Evolutionary conservation across 768 basidiomycete genomes (phyloP), one percentile per base, ranked within the genome.

Genomic region (Tylopilus vinaceipallidus): DNA sequence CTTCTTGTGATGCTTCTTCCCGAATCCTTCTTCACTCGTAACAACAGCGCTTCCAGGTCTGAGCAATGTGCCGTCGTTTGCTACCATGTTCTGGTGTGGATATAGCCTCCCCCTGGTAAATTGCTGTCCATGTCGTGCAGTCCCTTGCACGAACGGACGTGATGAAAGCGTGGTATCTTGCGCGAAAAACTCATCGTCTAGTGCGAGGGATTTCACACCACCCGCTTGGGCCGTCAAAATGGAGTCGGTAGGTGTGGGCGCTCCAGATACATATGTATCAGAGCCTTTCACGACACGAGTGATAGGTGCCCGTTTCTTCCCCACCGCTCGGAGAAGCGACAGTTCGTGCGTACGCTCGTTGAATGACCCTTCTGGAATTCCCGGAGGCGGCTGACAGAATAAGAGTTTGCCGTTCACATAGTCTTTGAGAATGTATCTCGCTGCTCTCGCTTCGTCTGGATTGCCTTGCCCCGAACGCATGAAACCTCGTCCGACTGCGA

Each of bases 371-470:
- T 84, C 79, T 2, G 79, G 63, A 4, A 81, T 68, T 11, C 72
- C 81, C 1, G 95, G 92, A n/a, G 95, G 90, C 14, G 91, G 83
- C 56, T 95, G 88, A 56, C 91, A 93, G 67, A 81, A 98, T 9
- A 98, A 76, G 1, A 99, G 76, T 60, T 91, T 93, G 22, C 90
- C 97, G 58, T 88, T 94, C 52, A 98, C 94, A 62, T 95, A 99
- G 71, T 99, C 97, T 68, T 99, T 99, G 42, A 99, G 77, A 48
- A 99, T 76, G 63, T 88, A 87, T 50, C 97, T 83, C 14, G 95
- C 91, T 0, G 97, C 83, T 44, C 93, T 86, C 26, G 97, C 92
- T 64, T 98, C 94, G 63, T 99, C 97, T 10, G 95, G 95, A 69
- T 95, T 97, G 36, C 97, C 97, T 72, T 95, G 92, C 1, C 95